Base-by-base conservation (phyloP, 2,329 filamentous ascomycete genomes). In the Ascochyta lentis region DNA sequence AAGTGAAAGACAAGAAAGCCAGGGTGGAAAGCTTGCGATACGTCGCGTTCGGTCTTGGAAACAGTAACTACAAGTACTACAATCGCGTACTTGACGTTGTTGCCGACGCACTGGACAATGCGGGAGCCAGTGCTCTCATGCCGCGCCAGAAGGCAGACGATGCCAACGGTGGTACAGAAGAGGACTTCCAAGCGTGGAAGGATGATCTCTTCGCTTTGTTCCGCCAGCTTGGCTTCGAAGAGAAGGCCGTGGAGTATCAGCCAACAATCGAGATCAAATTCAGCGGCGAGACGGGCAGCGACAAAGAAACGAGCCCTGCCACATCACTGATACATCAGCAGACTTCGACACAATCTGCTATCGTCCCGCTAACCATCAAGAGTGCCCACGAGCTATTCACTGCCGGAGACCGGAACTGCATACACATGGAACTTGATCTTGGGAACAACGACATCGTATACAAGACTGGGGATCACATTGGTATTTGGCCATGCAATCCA, bases 21-120 rank as follows among this genome's bases (percentile, higher is more conserved):
- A 59, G 49, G 9, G 47, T 76, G n/a, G 40, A 57, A 4, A 70
- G 66, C 42, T 57, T 80, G 19, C 63, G 68, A 24, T 80, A 79
- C 54, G 45, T 74, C n/a, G 77, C 77, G 6, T 75, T 80, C 40
- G 79, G 78, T 10, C 71, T 80, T 38, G 78, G 79, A 6, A 80
- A 81, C 64, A 78, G 73, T 60, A 80, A 79, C 58, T 80, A 81
- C 72, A 79, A 79, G 60, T 72, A 79, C 65, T 80, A 77, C 65
- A 80, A 80, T 57, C 69, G 69, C 24, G 77, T 80, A 8, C 66
- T 78, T 10, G 72, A 79, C 49, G 68, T 70, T 10, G 68, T 77
- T 4, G 69, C 64, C 6, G 59, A 69, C 34, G 63, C 60, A 41
- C 61, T 77, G 16, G 62, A 77, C 42, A 49, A 55, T 6, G 66